These are phyloP conservation scores for Kwoniella newhampshirensis DNA, from an alignment of 768 basidiomycete genomes.

Conservation along the genomic window DNA sequence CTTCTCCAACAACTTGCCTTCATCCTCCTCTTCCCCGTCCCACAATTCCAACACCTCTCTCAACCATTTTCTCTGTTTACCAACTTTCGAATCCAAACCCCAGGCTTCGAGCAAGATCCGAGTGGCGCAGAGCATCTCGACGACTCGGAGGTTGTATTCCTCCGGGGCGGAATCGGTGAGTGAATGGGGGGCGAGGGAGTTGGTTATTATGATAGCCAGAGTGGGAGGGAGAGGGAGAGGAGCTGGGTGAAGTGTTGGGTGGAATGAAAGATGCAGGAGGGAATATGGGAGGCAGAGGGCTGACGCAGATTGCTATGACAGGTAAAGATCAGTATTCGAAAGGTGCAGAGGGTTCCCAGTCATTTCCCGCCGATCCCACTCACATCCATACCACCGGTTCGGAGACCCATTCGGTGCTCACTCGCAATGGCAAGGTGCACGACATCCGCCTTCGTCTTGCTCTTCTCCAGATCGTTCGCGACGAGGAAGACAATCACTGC, in stretches of 20 bases:
- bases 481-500: slow-evolving; percentile 78
- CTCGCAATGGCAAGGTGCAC: slow-evolving; percentile 79
- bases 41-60: slow-evolving; percentile 32
- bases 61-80: slow-evolving; percentile 20
- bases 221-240: slow-evolving; percentile 64
- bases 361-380: too few species aligned
- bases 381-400: slow-evolving; percentile 64
- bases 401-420: slow-evolving; percentile 73
- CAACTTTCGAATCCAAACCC: slow-evolving; percentile 54
- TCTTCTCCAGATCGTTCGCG: slow-evolving; percentile 65
- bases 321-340: background rate
- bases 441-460: slow-evolving; percentile 66
- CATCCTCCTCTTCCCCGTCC: too few species aligned
- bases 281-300: slow-evolving; percentile 71
- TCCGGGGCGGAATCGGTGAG: slow-evolving; percentile 73
- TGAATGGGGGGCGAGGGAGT: slow-evolving; percentile 77
- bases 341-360: too few species aligned
- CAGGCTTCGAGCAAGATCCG: slow-evolving; percentile 64
- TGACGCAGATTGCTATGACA: slow-evolving; percentile 63
- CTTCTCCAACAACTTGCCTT: slow-evolving; percentile 2
- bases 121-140: slow-evolving; percentile 82
- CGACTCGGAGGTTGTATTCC: slow-evolving; percentile 84
- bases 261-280: slow-evolving; percentile 78
- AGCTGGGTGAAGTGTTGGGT: slow-evolving; percentile 67
- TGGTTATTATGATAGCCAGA: slow-evolving; percentile 72